phyloP scores from a whole-genome alignment of 768 basidiomycete genomes.

The Lactarius akahatsu region DNA sequence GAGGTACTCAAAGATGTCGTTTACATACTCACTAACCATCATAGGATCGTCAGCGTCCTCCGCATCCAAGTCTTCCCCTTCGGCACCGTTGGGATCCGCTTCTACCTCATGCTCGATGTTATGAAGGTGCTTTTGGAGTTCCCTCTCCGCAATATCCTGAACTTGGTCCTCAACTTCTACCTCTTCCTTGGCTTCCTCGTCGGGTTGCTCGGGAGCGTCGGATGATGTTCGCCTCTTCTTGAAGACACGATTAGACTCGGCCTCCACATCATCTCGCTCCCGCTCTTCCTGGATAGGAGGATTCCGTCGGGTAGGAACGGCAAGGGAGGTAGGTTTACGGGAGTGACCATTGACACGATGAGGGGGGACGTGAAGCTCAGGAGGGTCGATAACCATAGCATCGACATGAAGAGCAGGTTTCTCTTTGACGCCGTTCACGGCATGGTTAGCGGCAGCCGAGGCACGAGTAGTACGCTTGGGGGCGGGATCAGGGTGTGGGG shows the following conservation, averaged over 20 bases:
- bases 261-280: slow-evolving; percentile 46
- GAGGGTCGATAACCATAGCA: slow-evolving; percentile 46
- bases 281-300: slow-evolving; percentile 10
- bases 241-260: slow-evolving; percentile 56
- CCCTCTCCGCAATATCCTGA: slow-evolving; percentile 35
- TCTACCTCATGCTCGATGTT: slow-evolving; percentile 50
- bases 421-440: slow-evolving; percentile 37
- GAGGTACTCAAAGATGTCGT: slow-evolving; percentile 91
- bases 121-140: slow-evolving; percentile 34
- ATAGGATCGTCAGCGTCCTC: slow-evolving; percentile 92
- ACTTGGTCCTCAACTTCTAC: slow-evolving; percentile 46
- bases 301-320: slow-evolving; percentile 3
- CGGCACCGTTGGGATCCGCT: slow-evolving; percentile 59
- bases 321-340: slow-evolving; percentile 25
- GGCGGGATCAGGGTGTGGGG: slow-evolving; percentile 5
- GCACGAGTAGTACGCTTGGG: slow-evolving; percentile 33
- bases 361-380: slow-evolving; percentile 33
- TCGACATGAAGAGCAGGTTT: slow-evolving; percentile 44
- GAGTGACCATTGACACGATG: slow-evolving; percentile 30
- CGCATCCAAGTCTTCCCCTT: slow-evolving; percentile 90
- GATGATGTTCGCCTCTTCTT: slow-evolving; percentile 81
- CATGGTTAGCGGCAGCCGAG: slow-evolving; percentile 34
- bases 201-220: slow-evolving; percentile 47
- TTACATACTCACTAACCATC: slow-evolving; percentile 97
- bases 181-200: slow-evolving; percentile 38